phyloP scores from a whole-genome alignment of 2,329 filamentous ascomycete species.

The Colletotrichum sp. region DNA sequence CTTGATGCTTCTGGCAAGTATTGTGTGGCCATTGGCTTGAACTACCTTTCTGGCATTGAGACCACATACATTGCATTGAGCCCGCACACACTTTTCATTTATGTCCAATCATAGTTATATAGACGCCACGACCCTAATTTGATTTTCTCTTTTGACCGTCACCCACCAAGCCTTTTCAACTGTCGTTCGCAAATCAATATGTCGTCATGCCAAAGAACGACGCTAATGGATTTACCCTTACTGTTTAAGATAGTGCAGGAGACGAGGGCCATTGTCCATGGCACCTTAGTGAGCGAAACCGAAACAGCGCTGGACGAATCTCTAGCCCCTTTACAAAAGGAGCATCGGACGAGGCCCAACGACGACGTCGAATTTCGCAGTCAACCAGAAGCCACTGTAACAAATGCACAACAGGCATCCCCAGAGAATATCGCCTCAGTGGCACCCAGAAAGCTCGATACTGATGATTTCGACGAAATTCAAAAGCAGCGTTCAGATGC shows the following conservation, averaged over 20 bases:
- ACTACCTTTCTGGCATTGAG: background rate
- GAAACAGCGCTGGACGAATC: background rate
- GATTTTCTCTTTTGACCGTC: accelerated
- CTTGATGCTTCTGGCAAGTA: background rate
- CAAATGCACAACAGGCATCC: background rate
- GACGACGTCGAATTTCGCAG: background rate
- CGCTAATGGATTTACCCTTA: background rate
- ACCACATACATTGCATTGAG: background rate
- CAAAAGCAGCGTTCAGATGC: background rate
- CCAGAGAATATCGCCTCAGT: accelerated
- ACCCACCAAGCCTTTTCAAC: background rate
- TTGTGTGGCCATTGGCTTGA: background rate
- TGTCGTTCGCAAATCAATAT: accelerated
- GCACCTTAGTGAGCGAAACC: background rate
- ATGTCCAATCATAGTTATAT: background rate
- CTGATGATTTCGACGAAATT: background rate
- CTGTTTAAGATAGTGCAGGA: background rate
- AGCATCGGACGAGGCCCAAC: background rate
- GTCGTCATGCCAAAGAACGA: background rate
- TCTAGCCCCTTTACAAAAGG: background rate
- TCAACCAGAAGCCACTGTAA: background rate
- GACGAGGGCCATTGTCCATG: background rate
- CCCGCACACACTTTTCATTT: background rate
- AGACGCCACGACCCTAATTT: background rate
- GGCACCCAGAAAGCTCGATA: accelerated